Conservation (phyloP, 2,329 filamentous ascomycete genomes). For the Fusarium fujikuroi region DNA sequence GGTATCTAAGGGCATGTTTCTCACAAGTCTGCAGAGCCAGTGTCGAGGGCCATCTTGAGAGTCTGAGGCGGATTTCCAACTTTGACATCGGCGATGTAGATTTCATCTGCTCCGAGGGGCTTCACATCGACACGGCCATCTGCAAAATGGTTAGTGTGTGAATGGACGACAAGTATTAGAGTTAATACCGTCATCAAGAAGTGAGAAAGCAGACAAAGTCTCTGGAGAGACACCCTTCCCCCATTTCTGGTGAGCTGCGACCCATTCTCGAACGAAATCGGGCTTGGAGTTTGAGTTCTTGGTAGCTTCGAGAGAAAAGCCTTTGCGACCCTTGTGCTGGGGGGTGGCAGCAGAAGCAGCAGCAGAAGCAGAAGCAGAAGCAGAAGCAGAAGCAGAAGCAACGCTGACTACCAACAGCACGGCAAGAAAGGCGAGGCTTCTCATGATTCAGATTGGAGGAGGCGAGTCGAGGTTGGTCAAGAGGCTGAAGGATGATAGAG, state of each 20-base stretch:
- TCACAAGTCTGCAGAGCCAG: slow-evolving; percentile 70
- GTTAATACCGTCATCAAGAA: slow-evolving; percentile 46
- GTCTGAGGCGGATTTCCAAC: slow-evolving; percentile 61
- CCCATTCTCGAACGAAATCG: slow-evolving; percentile 50
- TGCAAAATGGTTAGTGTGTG: slow-evolving; percentile 34
- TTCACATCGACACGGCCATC: slow-evolving; percentile 50
- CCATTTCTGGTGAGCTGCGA: slow-evolving; percentile 50
- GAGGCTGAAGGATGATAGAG: not conserved
- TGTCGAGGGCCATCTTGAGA: slow-evolving; percentile 62
- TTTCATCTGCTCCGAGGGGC: slow-evolving; percentile 54
- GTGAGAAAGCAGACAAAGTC: slow-evolving; percentile 39
- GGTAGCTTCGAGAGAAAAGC: slow-evolving; percentile 47
- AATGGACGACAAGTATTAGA: too few relatives aligned
- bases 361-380: not conserved
- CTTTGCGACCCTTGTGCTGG: not conserved
- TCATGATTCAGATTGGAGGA: slow-evolving; percentile 21
- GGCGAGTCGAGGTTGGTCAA: not conserved
- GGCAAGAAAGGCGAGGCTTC: slow-evolving; percentile 24
- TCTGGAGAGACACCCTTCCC: slow-evolving; percentile 41
- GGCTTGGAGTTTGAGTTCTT: slow-evolving; percentile 38
- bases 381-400: slow-evolving; percentile 9
- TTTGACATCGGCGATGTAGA: slow-evolving; percentile 57
- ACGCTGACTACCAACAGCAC: slow-evolving; percentile 25
- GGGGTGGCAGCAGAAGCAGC: slow-evolving; percentile 18
- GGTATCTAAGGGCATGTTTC: slow-evolving; percentile 48